A percentile compares a stretch with the other conserved stretches of the same genome.
Conservation (phyloP, 495 filamentous ascomycete species). For the Penicillium samsonianum region DNA sequence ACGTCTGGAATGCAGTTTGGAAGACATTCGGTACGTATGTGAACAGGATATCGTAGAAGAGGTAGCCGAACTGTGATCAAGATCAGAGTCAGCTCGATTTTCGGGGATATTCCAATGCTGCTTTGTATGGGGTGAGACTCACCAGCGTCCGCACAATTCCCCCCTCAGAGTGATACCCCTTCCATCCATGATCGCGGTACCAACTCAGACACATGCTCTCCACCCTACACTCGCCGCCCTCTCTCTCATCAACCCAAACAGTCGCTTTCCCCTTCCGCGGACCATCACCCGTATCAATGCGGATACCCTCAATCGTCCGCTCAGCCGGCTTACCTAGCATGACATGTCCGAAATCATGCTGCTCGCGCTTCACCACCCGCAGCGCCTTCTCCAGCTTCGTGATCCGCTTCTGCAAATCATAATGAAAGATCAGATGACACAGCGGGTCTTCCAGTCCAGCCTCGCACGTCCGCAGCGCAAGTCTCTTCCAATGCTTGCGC, state of each 20-base stretch:
- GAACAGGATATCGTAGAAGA: conserved; percentile 94
- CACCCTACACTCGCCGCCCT: conserved; percentile 73
- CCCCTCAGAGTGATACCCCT: conserved; percentile 91
- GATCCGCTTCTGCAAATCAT: conserved; percentile 91
- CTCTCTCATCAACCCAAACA: conserved; percentile 77
- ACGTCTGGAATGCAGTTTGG: conserved; percentile 91
- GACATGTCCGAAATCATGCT: conserved; percentile 92
- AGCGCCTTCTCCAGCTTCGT: conserved; percentile 84
- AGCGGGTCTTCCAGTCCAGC: conserved; percentile 80
- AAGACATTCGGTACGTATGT: conserved; percentile 95
- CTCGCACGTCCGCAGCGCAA: conserved; percentile 83
- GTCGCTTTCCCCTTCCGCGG: conserved; percentile 64
- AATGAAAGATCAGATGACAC: conserved; percentile 89
- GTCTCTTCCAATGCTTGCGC: conserved; percentile 81
- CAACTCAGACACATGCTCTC: conserved; percentile 90
- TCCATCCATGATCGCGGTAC: conserved; percentile 84
- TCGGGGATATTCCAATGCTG: background rate
- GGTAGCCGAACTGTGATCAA: conserved; percentile 64
- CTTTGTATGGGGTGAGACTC: conserved; percentile 11
- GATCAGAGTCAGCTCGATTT: background rate
- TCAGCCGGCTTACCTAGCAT: conserved; percentile 72
- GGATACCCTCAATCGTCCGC: conserved; percentile 72
- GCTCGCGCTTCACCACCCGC: conserved; percentile 78
- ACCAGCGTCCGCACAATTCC: conserved; percentile 83
- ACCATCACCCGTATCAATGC: conserved; percentile 60